Evolutionary conservation across 2,329 filamentous ascomycete species (phyloP).

Genomic region (Cordyceps militaris): DNA sequence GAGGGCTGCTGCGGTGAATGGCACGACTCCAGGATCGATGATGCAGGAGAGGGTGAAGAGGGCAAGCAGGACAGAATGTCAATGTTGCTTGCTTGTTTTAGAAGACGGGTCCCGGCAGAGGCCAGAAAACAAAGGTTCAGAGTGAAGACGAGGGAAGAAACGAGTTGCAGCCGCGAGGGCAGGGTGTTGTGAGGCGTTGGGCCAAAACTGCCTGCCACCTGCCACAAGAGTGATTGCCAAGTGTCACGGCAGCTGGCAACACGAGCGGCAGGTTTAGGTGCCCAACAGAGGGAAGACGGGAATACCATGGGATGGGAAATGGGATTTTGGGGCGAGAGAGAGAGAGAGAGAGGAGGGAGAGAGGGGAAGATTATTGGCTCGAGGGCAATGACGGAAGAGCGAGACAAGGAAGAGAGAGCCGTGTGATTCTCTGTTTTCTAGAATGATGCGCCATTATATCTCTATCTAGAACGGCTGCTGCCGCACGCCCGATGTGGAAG

Average conservation of each 20-base stretch:
- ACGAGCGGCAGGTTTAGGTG: background rate
- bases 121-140: background rate
- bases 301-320: background rate
- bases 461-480: background rate
- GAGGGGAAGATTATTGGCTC: too few species aligned
- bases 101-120: background rate
- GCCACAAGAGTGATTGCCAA: slow-evolving; percentile 11
- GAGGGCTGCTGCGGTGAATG: background rate
- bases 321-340: background rate
- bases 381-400: background rate
- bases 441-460: background rate
- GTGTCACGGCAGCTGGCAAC: slow-evolving; percentile 12
- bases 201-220: slow-evolving; percentile 10
- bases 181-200: background rate
- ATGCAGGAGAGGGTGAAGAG: background rate
- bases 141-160: background rate
- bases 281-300: background rate
- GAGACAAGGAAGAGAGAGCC: background rate
- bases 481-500: background rate
- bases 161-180: background rate
- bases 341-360: background rate
- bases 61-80: background rate
- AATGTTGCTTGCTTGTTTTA: background rate
- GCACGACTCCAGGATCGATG: background rate
- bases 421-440: background rate